Conservation (phyloP, 1,284 basidiomycete species). For the Leccinum fuscescens region DNA sequence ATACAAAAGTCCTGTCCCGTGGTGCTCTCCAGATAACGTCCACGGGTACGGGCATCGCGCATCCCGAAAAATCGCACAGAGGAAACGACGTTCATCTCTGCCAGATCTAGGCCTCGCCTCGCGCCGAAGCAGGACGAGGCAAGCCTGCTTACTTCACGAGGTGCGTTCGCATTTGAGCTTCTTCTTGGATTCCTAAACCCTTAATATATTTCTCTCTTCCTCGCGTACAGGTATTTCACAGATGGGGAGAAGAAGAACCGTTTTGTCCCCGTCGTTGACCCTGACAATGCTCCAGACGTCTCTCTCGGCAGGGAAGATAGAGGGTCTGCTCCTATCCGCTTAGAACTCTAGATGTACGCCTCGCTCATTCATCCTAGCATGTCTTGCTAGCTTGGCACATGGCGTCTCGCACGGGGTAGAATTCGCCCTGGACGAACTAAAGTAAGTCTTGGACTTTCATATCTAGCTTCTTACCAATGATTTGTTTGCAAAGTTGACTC, state of each 20-base stretch:
- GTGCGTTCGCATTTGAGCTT: constrained; percentile 19
- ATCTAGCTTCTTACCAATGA: no score
- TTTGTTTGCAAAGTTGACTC: no score
- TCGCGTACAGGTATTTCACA: constrained; percentile 57
- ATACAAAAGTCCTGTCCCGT: constrained; percentile 81
- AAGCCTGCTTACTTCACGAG: constrained; percentile 81
- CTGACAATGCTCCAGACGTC: constrained; percentile 56
- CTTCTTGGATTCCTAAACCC: background rate
- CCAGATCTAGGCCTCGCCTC: constrained; percentile 83
- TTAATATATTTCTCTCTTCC: background rate
- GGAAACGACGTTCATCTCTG: constrained; percentile 72
- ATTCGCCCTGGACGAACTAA: no score
- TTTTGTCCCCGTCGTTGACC: constrained; percentile 71
- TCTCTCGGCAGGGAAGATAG: constrained; percentile 57
- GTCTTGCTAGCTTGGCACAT: no score
- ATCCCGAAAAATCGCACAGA: constrained; percentile 75
- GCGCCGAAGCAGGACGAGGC: constrained; percentile 46
- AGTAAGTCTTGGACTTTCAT: no score
- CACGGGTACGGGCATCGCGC: constrained; percentile 83
- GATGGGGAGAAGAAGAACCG: constrained; percentile 78
- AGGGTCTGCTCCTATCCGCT: constrained; percentile 75
- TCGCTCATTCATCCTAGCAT: constrained; percentile 59
- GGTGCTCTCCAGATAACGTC: constrained; percentile 91
- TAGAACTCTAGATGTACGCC: constrained; percentile 60
- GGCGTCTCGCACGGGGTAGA: no score